Evolutionary conservation across 1,139 yeast genomes (phyloP), one percentile per base, ranked within the genome.

Genomic region (Blastobotrys elegans): DNA sequence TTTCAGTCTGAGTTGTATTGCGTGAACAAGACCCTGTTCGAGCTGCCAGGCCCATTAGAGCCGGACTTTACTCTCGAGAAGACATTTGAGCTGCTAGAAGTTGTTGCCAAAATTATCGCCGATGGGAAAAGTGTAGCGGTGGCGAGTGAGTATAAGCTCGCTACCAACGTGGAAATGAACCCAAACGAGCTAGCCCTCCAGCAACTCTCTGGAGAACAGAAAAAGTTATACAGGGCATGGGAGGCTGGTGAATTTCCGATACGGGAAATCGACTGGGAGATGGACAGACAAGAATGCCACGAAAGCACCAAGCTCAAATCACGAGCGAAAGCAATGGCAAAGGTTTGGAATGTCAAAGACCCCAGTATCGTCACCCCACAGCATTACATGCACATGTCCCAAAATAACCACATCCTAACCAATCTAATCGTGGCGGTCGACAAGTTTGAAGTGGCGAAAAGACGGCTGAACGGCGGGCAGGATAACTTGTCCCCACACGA

Each of bases 231-330:
- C 31, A 2, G 16, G 2, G 22, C 14, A 13, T 40, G 44, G 44
- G 14, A 8, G 7, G n/a, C 10, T 4, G 31, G 30, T n/a, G 24
- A 32, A n/a, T 14, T 20, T 6, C 8, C 32, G 4, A 2, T 40
- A 14, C 44, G 38, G 11, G 44, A 40, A n/a, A 40, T 40, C 21
- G 31, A 40, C 22, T 40, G 37, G 44, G 37, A 40, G n/a, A 33
- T 8, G 32, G 33, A 40, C n/a, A 31, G 14, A 14, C 13, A 14
- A 21, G 11, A 11, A 6, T 40, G 44, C 22, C 21, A 21, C 21
- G 29, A 31, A 10, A 32, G 14, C 3, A 31, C 17, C 21, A 40
- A 40, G 31, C 5, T 40, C 20, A 13, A 21, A 40, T 40, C 44
- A 3, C 26, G 44, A 21, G 44, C 44, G 13, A 31, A 16, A 20